Evolutionary conservation across 192 early-diverging fungal species (phyloP), one percentile per base, ranked within the genome.

Genomic region (Rhizophagus clarus): DNA sequence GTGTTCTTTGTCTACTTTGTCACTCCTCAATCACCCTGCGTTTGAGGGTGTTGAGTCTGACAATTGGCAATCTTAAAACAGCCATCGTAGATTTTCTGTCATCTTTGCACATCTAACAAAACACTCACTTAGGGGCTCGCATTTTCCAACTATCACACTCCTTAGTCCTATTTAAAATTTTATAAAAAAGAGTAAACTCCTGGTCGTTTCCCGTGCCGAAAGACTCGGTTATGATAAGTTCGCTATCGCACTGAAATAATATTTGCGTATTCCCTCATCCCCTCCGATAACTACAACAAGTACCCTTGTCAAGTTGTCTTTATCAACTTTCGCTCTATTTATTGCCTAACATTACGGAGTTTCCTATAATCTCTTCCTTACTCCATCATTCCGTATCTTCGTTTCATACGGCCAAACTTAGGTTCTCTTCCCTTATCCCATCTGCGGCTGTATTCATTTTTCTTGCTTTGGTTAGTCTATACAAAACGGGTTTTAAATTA

Each of bases 111-210:
- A 74, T 74, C 72, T 74, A 74, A 74, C 72, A 51, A 74, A 74
- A 74, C 72, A 74, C 72, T 74, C 72, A 74, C 72, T 74, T 74
- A 74, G 72, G 72, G 72, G 72, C 72, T 74, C 72, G 47, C 72
- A 74, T 74, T 74, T 74, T 74, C 72, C 72, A 74, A 74, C 72
- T 60, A 37, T 74, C 72, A 74, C 72, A 74, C 72, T 74, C 72
- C 72, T 74, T 74, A 74, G 72, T 51, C 72, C 72, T 42, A 26
- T 74, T 74, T 51, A 51, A 74, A 74, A 60, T 45, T 47, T 45
- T 74, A 74, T 47, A 74, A 73, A 73, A 73, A 73, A 74, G 72
- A 34, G 32, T 45, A 74, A 73, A 45, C 42, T 45, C 26, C 72
- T 45, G 47, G 24, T 74, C 47, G 72, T 74, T 47, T 74, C 60